Evolutionary conservation across 108 stramenopile species (phyloP).

Genomic region (Skeletonema marinoi): DNA sequence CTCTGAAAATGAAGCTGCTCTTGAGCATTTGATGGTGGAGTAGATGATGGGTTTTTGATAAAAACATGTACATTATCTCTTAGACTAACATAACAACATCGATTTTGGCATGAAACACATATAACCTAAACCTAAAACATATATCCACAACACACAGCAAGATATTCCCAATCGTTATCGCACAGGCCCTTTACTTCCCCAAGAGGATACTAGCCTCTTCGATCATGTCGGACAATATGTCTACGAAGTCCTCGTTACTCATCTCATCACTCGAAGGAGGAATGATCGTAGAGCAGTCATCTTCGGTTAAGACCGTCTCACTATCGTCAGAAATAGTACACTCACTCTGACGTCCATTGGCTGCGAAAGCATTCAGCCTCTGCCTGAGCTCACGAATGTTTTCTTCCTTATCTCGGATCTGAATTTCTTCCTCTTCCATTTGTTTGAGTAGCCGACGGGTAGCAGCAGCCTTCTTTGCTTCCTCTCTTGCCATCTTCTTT

Average conservation of each 20-base stretch:
- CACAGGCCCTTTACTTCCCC: background rate
- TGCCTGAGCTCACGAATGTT: background rate
- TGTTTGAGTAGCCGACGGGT: too few relatives aligned
- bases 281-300: background rate
- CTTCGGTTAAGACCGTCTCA: background rate
- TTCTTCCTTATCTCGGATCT: background rate
- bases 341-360: background rate
- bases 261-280: background rate
- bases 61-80: too few relatives aligned
- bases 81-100: too few relatives aligned
- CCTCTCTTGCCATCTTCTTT: background rate
- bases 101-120: too few relatives aligned
- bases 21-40: too few relatives aligned
- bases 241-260: background rate
- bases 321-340: background rate
- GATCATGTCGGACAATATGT: background rate
- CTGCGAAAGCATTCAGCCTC: background rate
- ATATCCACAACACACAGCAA: too few relatives aligned
- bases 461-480: too few relatives aligned
- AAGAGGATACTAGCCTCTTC: background rate
- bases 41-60: too few relatives aligned
- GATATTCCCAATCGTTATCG: too few relatives aligned
- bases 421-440: too few relatives aligned
- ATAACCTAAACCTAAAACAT: too few relatives aligned
- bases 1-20: too few relatives aligned